Base-by-base conservation (phyloP, 2,329 filamentous ascomycete species). In the Aschersonia sp. region DNA sequence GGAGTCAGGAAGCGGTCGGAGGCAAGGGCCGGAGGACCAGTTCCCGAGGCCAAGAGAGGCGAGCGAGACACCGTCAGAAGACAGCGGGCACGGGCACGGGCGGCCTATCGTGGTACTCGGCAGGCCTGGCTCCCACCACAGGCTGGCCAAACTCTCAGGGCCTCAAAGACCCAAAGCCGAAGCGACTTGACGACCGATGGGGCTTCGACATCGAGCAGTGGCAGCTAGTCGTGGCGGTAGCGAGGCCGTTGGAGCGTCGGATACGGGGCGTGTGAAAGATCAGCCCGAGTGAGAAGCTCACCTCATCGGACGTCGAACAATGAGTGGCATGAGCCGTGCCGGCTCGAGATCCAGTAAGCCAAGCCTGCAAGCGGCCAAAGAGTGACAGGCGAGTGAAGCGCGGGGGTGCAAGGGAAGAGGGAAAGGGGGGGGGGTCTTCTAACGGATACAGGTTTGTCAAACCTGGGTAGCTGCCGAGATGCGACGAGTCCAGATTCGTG, bases 11-110 rank as follows among this genome's bases (percentile, higher is more conserved):
- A 55, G 57, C 54, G 55, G 58, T 58, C 58, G 56, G 56, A 60
- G 61, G 62, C 59, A 62, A 55, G 64, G 61, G 64, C 59, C 63
- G 63, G 60, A 42, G 60, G 60, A 58, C 58, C 56, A 58, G 47
- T 9, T 43, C 43, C 49, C 59, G 6, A n/a, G 40, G 29, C 43
- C 5, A 44, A 31, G 56, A 56, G 58, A 62, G 61, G 57, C 56
- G 51, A 51, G 50, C 46, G 50, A 49, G 51, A 51, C 20, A 9
- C 40, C 9, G 40, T 42, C 40, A 42, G 12, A 38, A 7, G 35
- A 12, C 7, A 12, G 35, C 12, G 35, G 35, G 35, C 7, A 4
- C 35, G 35, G 35, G 35, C 35, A 38, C 35, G 35, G 35, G 35
- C 35, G 12, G 35, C 7, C 35, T 38, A 38, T 38, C 35, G 35